Evolutionary conservation across 2,329 filamentous ascomycete genomes (phyloP).

Genomic region (Talaromyces amestolkiae): DNA sequence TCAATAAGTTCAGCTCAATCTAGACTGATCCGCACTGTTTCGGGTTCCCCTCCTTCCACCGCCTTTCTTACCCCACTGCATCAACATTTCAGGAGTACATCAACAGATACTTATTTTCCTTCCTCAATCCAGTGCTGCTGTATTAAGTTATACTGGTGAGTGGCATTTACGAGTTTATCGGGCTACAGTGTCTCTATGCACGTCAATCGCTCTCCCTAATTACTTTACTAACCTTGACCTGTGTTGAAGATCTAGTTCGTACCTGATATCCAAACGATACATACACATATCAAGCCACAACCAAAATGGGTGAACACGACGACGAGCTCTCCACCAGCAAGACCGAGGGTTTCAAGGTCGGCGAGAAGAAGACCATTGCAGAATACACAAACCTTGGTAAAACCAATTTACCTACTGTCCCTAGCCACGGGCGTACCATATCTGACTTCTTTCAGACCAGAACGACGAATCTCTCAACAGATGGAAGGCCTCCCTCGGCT

Average conservation of each 20-base stretch:
- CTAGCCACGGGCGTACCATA: neutral
- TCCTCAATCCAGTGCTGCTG: neutral
- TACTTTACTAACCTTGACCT: neutral
- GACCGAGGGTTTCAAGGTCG: constrained; percentile 96
- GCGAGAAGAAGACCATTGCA: constrained; percentile 95
- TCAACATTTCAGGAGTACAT: constrained; percentile 13
- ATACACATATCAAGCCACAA: neutral
- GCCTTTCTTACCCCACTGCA: constrained; percentile 19
- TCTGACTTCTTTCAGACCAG: constrained; percentile 44
- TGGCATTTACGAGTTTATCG: neutral
- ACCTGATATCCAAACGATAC: neutral
- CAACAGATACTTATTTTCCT: constrained; percentile 1
- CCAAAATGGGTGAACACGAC: constrained; percentile 65
- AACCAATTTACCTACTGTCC: neutral
- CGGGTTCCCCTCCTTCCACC: constrained; percentile 16
- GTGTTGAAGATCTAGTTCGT: constrained; percentile 1
- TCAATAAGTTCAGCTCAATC: neutral
- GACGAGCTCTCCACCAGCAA: constrained; percentile 83
- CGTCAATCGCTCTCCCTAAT: neutral
- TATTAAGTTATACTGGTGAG: neutral
- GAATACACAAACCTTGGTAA: constrained; percentile 91
- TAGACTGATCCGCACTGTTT: neutral
- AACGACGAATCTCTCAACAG: constrained; percentile 92
- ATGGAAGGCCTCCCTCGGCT: constrained; percentile 95
- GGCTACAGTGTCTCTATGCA: neutral